These are phyloP conservation scores for Pholiota molesta DNA, from an alignment of 768 basidiomycete genomes.

Conservation along the genomic window DNA sequence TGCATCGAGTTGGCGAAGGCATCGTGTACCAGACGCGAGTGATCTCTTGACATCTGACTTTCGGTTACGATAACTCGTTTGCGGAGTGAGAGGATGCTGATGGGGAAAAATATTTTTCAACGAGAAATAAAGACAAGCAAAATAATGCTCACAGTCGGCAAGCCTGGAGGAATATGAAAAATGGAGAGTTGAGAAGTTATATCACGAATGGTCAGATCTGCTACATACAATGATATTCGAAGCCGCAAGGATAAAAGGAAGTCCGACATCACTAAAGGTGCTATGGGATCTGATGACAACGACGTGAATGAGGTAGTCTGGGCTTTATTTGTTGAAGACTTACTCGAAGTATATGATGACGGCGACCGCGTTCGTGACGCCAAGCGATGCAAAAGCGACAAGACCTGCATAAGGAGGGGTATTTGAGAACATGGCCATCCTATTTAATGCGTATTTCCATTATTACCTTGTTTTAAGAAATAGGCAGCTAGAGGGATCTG, in stretches of 20 bases:
- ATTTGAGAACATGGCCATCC: not conserved
- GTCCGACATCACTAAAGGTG: constrained; percentile 34
- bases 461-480: constrained; percentile 38
- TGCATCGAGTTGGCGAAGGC: not conserved
- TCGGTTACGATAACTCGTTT: not conserved
- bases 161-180: not conserved
- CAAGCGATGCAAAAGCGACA: constrained; percentile 27
- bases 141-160: constrained; percentile 1
- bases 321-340: not conserved
- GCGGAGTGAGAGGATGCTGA: not conserved
- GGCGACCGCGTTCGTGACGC: constrained; percentile 31
- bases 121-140: not conserved
- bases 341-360: constrained; percentile 37
- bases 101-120: not conserved
- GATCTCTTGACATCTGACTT: constrained; percentile 4
- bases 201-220: not conserved
- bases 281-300: constrained; percentile 28
- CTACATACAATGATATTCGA: constrained; percentile 38
- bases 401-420: constrained; percentile 27
- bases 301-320: not conserved
- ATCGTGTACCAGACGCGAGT: not conserved
- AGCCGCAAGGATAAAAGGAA: constrained; percentile 37
- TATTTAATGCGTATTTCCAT: not conserved
- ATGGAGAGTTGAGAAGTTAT: not conserved
- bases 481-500: constrained; percentile 33